Conservation (phyloP, 306 rosid species). For the Acacia confusa region DNA sequence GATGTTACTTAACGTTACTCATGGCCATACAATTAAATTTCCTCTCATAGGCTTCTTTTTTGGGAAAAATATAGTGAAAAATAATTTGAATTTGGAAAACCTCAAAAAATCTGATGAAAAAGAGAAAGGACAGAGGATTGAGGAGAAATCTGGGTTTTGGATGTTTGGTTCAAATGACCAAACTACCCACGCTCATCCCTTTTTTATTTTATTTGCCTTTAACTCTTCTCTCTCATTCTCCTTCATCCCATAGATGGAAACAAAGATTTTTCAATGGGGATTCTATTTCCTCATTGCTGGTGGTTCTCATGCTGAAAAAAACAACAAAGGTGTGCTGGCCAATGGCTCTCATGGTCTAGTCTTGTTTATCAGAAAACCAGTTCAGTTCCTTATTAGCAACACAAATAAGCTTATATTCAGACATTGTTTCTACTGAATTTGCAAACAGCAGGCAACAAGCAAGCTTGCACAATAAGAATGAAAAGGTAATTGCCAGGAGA, state of each 20-base stretch:
- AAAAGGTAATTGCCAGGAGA: slow-evolving; percentile 48
- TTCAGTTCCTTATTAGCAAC: slow-evolving; percentile 54
- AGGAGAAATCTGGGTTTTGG: too few species aligned
- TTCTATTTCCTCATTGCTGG: slow-evolving; percentile 45
- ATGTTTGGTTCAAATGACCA: too few species aligned
- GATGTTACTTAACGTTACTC: too few species aligned
- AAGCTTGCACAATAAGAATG: slow-evolving; percentile 47
- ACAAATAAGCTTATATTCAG: slow-evolving; percentile 58
- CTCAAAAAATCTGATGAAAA: too few species aligned
- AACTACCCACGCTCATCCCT: too few species aligned
- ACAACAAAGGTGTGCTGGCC: slow-evolving; percentile 51
- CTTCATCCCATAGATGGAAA: slow-evolving; percentile 10
- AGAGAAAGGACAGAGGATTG: too few species aligned
- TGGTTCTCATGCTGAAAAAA: slow-evolving; percentile 40
- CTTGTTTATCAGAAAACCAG: slow-evolving; percentile 53
- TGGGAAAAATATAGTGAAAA: too few species aligned
- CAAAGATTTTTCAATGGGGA: slow-evolving; percentile 51
- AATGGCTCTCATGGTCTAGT: slow-evolving; percentile 90
- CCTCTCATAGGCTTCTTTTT: too few species aligned
- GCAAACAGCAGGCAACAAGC: slow-evolving; percentile 41
- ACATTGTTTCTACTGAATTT: slow-evolving; percentile 58
- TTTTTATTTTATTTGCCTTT: too few species aligned
- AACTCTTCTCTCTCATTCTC: too few species aligned
- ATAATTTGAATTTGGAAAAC: too few species aligned
- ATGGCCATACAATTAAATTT: too few species aligned